Evolutionary conservation across 306 rosid species (phyloP), one percentile per base, ranked within the genome.

Genomic region (Citrullus amarus): DNA sequence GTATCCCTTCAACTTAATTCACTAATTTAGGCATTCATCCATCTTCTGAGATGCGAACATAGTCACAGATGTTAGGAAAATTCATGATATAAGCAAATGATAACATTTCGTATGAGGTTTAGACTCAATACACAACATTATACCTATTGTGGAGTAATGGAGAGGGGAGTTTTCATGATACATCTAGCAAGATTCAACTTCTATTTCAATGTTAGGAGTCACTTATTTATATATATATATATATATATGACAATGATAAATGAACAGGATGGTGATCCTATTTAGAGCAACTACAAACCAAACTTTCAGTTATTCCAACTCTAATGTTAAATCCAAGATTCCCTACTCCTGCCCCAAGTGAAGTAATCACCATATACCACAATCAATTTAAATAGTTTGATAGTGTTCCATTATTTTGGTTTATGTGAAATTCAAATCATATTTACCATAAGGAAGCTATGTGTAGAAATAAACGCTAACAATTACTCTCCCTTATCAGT

Each of bases 401-500:
- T 1, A 56, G 60, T 2, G 32, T 58, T 22, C 34, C 5, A 20
- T 9, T 59, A 22, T 22, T 59, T 9, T 59, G 62, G 25, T 57
- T 57, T 56, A 18, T 34, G 38, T 34, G 3, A 4, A 53, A 50
- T 50, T 50, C 54, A 4, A 50, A 50, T 28, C 59, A 18, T 18
- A 18, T 1, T 10, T 12, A 59, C 28, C 28, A 25, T 25, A 25
- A 25, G 28, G 28, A 25, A n/a, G 5, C 30, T 28, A 22, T 59
- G 2, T 22, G 0, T 58, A 22, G 3, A 59, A 59, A 59, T 13
- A n/a, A 51, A 15, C 8, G 0, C 2, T 15, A 14, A 58, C 63
- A 10, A 12, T 48, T 48, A 12, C 54, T 48, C 54, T 13, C 6
- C 54, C 54, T 1, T 12, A 1, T 53, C 57, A 93, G 98, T 86